These are phyloP conservation scores for Boletus patriciae DNA, from an alignment of 768 basidiomycete species.

Conservation along the genomic window DNA sequence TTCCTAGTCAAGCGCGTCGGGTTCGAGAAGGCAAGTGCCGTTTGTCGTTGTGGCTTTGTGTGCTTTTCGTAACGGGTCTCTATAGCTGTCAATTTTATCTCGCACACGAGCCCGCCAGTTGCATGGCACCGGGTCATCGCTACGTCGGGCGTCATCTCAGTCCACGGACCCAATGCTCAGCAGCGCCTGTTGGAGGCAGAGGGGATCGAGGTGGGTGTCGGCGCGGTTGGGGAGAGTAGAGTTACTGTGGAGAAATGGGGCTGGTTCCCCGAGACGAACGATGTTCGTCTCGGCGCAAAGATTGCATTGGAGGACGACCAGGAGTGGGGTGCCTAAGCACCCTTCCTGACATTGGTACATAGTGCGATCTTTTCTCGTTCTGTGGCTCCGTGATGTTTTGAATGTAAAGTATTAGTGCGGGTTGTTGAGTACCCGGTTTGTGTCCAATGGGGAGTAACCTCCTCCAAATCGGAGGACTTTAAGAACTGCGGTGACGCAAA, in stretches of 20 bases:
- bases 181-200: constrained; percentile 69
- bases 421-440: neutral
- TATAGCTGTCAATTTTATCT: constrained; percentile 71
- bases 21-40: constrained; percentile 66
- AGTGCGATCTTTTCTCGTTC: neutral
- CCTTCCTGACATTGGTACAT: neutral
- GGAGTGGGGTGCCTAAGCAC: constrained; percentile 16
- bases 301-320: neutral
- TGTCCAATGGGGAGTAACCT: too few species aligned
- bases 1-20: constrained; percentile 69
- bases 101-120: constrained; percentile 57
- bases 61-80: neutral
- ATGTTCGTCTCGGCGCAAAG: neutral
- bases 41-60: neutral
- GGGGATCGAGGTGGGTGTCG: constrained; percentile 63
- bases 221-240: constrained; percentile 51
- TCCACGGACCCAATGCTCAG: constrained; percentile 48
- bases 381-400: neutral
- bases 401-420: neutral
- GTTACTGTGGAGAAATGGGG: constrained; percentile 54
- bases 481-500: neutral
- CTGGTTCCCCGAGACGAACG: constrained; percentile 53
- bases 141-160: constrained; percentile 67
- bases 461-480: too few species aligned
- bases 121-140: constrained; percentile 79